Percentiles rank a stretch among this genome's conserved stretches.
Conservation (phyloP, 768 basidiomycete genomes). For the Hemileccinum rubropunctum region DNA sequence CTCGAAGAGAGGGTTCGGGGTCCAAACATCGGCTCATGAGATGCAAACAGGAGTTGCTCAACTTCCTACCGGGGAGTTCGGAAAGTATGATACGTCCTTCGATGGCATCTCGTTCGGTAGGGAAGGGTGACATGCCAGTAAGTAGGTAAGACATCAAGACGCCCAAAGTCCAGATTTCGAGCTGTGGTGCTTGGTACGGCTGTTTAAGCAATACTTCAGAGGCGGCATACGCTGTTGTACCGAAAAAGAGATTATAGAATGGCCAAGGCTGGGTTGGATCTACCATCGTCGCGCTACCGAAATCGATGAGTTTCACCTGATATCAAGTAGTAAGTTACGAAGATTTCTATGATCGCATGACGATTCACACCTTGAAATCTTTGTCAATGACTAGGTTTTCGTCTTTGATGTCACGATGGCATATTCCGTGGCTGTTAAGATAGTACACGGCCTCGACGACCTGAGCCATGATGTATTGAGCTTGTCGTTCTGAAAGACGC, state of each 20-base stretch:
- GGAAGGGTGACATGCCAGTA: conserved; percentile 91
- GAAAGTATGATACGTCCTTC: conserved; percentile 59
- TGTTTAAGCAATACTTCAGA: conserved; percentile 89
- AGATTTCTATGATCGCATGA: neutral
- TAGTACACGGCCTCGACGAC: conserved; percentile 84
- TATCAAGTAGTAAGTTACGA: conserved; percentile 11
- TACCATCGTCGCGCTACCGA: conserved; percentile 82
- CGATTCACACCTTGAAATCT: conserved; percentile 56
- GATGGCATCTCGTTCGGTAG: conserved; percentile 77
- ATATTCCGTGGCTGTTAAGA: conserved; percentile 78
- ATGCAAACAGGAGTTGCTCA: conserved; percentile 51
- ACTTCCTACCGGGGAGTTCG: conserved; percentile 34
- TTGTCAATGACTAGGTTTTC: conserved; percentile 86
- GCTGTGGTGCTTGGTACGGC: conserved; percentile 88
- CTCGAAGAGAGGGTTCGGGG: conserved; percentile 75
- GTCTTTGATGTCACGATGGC: conserved; percentile 96
- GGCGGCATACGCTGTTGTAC: conserved; percentile 93
- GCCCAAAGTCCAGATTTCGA: conserved; percentile 95
- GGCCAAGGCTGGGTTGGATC: conserved; percentile 63
- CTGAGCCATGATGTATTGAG: conserved; percentile 82
- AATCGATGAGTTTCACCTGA: conserved; percentile 93
- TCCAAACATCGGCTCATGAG: conserved; percentile 79
- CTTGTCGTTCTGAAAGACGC: conserved; percentile 72
- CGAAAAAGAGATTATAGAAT: conserved; percentile 79
- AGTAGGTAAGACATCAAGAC: conserved; percentile 93